Percentiles rank a stretch among this genome's conserved stretches.
phyloP scores from a whole-genome alignment of 192 early-diverging fungal species.

The Piromyces finnis region DNA sequence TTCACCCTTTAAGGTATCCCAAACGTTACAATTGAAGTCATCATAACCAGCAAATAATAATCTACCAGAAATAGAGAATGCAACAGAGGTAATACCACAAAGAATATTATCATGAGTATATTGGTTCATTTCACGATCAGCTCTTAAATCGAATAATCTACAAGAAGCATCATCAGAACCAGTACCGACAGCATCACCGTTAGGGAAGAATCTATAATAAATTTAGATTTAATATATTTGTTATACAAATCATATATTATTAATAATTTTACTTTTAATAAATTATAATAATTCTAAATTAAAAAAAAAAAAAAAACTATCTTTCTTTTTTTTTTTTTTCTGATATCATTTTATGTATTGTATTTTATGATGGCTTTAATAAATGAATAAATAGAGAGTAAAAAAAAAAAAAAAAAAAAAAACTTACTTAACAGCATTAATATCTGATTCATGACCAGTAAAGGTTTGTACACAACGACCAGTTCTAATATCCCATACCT shows the following conservation, averaged over 20 bases:
- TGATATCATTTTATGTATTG: no score
- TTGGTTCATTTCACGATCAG: conserved; percentile 93
- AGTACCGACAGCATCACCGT: conserved; percentile 92
- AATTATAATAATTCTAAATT: no score
- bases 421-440: conserved; percentile 87
- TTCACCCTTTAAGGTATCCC: conserved; percentile 95
- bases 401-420: background rate
- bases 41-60: conserved; percentile 97
- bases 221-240: no score
- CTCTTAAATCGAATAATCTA: conserved; percentile 90
- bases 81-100: conserved; percentile 96
- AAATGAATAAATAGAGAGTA: no score
- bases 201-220: conserved; percentile 94
- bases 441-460: conserved; percentile 94
- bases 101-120: conserved; percentile 97
- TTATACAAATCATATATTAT: no score
- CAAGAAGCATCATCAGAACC: conserved; percentile 98
- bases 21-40: conserved; percentile 98
- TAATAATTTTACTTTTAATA: no score
- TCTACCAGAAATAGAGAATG: conserved; percentile 90
- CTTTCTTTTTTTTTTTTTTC: no score
- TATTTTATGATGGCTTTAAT: no score
- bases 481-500: conserved; percentile 96
- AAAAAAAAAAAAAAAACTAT: no score
- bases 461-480: conserved; percentile 96